A percentile compares a stretch with the other conserved stretches of the same genome.
These are phyloP conservation scores for Oryza meridionalis DNA, from an alignment of 176 grass and related monocot genomes.

Conservation along the genomic window DNA sequence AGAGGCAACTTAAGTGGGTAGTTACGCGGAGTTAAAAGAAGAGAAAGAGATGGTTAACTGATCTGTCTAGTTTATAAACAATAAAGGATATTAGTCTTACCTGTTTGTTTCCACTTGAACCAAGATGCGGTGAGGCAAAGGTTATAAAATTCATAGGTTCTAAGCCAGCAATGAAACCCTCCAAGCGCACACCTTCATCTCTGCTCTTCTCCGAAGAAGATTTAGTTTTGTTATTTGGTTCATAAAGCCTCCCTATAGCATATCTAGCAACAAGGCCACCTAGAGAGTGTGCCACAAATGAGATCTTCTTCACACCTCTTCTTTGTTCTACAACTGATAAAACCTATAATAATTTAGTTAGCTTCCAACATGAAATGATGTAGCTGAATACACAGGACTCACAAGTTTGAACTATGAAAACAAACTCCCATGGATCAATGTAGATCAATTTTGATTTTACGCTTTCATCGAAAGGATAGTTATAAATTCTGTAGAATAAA, in stretches of 20 bases:
- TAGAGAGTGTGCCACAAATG: constrained; percentile 96
- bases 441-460: neutral
- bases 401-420: constrained; percentile 15
- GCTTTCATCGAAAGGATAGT: neutral
- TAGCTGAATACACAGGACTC: constrained; percentile 7
- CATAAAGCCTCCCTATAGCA: constrained; percentile 85
- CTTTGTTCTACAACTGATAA: constrained; percentile 79
- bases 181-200: constrained; percentile 42
- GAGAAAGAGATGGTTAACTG: constrained; percentile 12
- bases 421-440: constrained; percentile 26
- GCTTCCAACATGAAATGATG: constrained; percentile 28
- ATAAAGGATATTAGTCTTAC: constrained; percentile 40
- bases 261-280: constrained; percentile 95
- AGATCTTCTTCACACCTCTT: constrained; percentile 84
- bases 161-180: constrained; percentile 82
- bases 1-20: constrained; percentile 11
- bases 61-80: constrained; percentile 36
- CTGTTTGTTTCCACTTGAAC: constrained; percentile 97
- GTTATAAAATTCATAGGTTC: constrained; percentile 99
- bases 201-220: constrained; percentile 42
- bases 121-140: constrained; percentile 95
- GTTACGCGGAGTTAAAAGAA: constrained; percentile 17
- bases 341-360: constrained; percentile 69
- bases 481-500: constrained; percentile 1
- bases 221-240: constrained; percentile 39